Conservation (phyloP, 1,284 basidiomycete species). For the Coniophora puteana region DNA sequence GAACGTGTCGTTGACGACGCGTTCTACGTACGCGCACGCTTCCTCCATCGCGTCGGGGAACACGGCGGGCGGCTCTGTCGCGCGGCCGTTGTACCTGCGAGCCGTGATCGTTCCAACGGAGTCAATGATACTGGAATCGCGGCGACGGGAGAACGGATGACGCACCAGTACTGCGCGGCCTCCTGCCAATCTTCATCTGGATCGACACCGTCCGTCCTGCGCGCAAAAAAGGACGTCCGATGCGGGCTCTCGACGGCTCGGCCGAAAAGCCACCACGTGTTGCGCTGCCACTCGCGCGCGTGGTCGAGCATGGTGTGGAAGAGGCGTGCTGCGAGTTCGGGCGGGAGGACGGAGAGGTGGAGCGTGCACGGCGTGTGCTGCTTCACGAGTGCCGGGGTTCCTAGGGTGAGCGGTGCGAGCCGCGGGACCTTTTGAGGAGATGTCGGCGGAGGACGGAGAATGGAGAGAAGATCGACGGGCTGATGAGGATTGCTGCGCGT, state of each 20-base stretch:
- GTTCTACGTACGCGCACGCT: slow-evolving; percentile 75
- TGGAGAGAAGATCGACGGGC: slow-evolving; percentile 47
- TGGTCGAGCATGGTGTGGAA: slow-evolving; percentile 66
- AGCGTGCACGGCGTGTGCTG: slow-evolving; percentile 76
- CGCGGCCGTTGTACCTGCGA: slow-evolving; percentile 76
- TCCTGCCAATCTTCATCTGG: slow-evolving; percentile 52
- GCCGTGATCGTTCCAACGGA: slow-evolving; percentile 14
- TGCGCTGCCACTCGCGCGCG: slow-evolving; percentile 65
- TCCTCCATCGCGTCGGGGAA: slow-evolving; percentile 77
- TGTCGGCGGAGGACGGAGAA: slow-evolving; percentile 51
- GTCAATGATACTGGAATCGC: background rate
- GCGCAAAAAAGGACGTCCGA: slow-evolving; percentile 74
- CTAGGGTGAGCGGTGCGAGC: slow-evolving; percentile 52
- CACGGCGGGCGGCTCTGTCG: slow-evolving; percentile 47
- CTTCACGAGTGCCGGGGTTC: slow-evolving; percentile 57
- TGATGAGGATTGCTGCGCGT: slow-evolving; percentile 23
- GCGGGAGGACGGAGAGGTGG: slow-evolving; percentile 63
- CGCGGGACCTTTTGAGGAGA: slow-evolving; percentile 34
- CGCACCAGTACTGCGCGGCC: slow-evolving; percentile 65
- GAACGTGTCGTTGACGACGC: slow-evolving; percentile 74
- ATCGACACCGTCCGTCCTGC: slow-evolving; percentile 39
- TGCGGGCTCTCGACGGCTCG: slow-evolving; percentile 81
- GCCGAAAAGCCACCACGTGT: slow-evolving; percentile 85
- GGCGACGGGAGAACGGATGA: background rate
- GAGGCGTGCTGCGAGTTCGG: slow-evolving; percentile 65